Evolutionary conservation across 1,139 yeast species (phyloP).

Genomic region (Taphrina wiesneri): DNA sequence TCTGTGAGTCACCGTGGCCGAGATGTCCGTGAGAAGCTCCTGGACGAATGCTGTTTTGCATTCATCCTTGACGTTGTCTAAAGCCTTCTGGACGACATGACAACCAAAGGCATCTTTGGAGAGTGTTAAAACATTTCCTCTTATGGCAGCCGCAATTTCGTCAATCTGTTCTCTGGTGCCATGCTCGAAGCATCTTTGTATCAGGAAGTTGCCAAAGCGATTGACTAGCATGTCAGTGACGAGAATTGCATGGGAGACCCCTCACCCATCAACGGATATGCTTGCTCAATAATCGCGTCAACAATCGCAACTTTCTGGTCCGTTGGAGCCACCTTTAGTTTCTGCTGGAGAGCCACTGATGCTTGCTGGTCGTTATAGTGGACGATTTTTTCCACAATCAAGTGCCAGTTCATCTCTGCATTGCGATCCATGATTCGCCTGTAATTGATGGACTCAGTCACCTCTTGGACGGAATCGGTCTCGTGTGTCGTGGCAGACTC

Average conservation of each 20-base stretch:
- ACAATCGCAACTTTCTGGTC: slow-evolving; percentile 46
- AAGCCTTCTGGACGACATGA: slow-evolving; percentile 51
- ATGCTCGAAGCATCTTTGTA: slow-evolving; percentile 50
- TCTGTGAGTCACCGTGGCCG: slow-evolving; percentile 47
- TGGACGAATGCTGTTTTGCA: slow-evolving; percentile 45
- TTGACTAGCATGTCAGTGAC: slow-evolving; percentile 39
- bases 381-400: slow-evolving; percentile 47
- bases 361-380: slow-evolving; percentile 50
- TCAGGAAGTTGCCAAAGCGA: slow-evolving; percentile 51
- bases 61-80: slow-evolving; percentile 46
- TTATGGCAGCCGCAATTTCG: slow-evolving; percentile 44
- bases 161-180: slow-evolving; percentile 46
- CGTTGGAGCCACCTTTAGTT: slow-evolving; percentile 46
- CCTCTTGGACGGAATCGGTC: background rate
- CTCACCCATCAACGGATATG: slow-evolving; percentile 46
- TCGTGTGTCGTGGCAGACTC: slow-evolving; percentile 4
- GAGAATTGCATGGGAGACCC: background rate
- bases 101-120: slow-evolving; percentile 51
- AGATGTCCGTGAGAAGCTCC: slow-evolving; percentile 46
- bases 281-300: slow-evolving; percentile 45
- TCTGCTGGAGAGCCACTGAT: slow-evolving; percentile 50
- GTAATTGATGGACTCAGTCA: slow-evolving; percentile 42
- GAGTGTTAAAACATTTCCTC: slow-evolving; percentile 46
- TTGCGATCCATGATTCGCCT: slow-evolving; percentile 43
- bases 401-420: slow-evolving; percentile 44